Evolutionary conservation across 2,329 filamentous ascomycete genomes (phyloP).

Genomic region (Calonectria leucothoes): DNA sequence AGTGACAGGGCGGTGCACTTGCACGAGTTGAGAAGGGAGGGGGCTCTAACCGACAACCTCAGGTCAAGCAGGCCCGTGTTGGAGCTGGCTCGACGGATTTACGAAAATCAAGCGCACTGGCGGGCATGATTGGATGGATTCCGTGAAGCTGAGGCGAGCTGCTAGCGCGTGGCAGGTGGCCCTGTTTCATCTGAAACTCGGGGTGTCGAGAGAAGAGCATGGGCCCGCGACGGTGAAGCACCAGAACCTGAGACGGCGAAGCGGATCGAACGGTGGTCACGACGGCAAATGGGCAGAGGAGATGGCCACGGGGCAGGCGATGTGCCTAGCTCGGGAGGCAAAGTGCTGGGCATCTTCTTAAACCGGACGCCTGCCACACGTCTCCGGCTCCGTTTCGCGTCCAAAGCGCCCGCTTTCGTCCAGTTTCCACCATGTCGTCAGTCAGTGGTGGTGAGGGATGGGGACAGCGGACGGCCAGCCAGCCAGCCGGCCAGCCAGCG

Average conservation of each 20-base stretch:
- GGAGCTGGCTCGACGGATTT: slow-evolving; percentile 32
- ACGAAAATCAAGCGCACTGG: slow-evolving; percentile 25
- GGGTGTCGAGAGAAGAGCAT: slow-evolving; percentile 53
- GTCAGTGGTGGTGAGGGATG: neutral
- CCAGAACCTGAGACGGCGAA: slow-evolving; percentile 40
- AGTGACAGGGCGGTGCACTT: slow-evolving; percentile 14
- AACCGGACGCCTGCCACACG: neutral
- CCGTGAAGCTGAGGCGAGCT: slow-evolving; percentile 26
- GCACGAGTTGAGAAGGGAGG: slow-evolving; percentile 24
- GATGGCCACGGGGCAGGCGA: neutral
- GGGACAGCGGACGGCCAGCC: slow-evolving; percentile 5
- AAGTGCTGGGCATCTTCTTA: slow-evolving; percentile 7
- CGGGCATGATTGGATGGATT: slow-evolving; percentile 36
- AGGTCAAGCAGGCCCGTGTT: slow-evolving; percentile 43
- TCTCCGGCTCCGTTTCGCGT: neutral
- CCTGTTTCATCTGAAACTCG: slow-evolving; percentile 61
- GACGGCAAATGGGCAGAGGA: neutral
- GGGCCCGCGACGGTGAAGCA: slow-evolving; percentile 34
- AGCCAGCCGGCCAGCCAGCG: neutral
- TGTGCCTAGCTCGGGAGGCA: neutral
- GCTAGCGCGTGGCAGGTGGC: slow-evolving; percentile 32
- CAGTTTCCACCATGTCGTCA: slow-evolving; percentile 1
- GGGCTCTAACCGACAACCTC: slow-evolving; percentile 36
- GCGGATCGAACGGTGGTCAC: slow-evolving; percentile 16
- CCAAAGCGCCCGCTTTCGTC: neutral